A percentile compares a stretch with the other conserved stretches of the same genome.
These are phyloP conservation scores for Fistulifera solaris DNA, from an alignment of 108 stramenopile species.

Conservation along the genomic window DNA sequence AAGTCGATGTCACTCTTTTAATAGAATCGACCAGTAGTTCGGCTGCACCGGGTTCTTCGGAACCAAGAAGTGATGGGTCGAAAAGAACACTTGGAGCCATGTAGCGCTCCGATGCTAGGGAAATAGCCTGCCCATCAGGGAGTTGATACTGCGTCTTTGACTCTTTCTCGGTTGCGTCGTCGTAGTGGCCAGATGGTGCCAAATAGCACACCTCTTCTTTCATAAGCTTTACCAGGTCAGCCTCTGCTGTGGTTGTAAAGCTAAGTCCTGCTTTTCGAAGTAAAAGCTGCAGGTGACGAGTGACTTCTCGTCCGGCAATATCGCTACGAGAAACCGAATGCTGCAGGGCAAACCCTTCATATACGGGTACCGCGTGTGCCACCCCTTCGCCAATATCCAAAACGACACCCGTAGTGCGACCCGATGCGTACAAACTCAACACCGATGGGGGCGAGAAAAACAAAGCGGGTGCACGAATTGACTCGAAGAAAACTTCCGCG, in stretches of 20 bases:
- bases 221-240: constrained; percentile 83
- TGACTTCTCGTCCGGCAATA: constrained; percentile 93
- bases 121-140: constrained; percentile 85
- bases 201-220: constrained; percentile 93
- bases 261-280: constrained; percentile 77
- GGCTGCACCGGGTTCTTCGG: constrained; percentile 82
- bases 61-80: constrained; percentile 87
- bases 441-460: constrained; percentile 90
- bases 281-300: constrained; percentile 82
- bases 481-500: constrained; percentile 94
- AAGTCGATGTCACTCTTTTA: constrained; percentile 86
- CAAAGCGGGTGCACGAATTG: constrained; percentile 86
- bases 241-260: constrained; percentile 89
- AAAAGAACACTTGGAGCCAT: constrained; percentile 90
- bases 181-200: constrained; percentile 25
- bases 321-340: constrained; percentile 90
- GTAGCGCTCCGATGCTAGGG: constrained; percentile 82
- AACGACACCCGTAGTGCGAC: constrained; percentile 94
- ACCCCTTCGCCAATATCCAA: constrained; percentile 97
- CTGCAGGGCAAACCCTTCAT: constrained; percentile 94
- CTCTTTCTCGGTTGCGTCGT: constrained; percentile 43
- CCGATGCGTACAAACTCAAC: constrained; percentile 91
- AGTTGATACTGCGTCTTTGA: constrained; percentile 71
- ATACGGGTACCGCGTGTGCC: constrained; percentile 94
- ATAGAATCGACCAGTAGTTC: constrained; percentile 82